These are phyloP conservation scores for Blepharisma stoltei DNA, from an alignment of 73 alveolate genomes.

Conservation along the genomic window DNA sequence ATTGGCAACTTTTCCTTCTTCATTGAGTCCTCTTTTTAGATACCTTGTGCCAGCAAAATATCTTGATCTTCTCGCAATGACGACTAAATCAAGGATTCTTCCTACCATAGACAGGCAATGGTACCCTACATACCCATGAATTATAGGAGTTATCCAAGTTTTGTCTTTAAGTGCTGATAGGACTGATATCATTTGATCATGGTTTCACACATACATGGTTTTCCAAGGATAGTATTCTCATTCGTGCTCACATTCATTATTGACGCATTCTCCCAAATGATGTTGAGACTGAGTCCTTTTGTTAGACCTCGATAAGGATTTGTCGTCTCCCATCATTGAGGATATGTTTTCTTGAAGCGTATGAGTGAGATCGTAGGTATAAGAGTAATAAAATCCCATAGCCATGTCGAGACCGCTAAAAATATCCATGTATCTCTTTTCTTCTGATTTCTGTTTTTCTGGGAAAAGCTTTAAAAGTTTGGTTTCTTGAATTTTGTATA, in stretches of 20 bases:
- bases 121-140: slow-evolving; percentile 81
- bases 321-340: not conserved
- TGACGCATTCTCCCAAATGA: not conserved
- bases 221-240: slow-evolving; percentile 42
- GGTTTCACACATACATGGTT: slow-evolving; percentile 85
- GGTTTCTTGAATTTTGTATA: slow-evolving; percentile 39
- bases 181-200: slow-evolving; percentile 67
- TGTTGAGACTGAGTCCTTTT: slow-evolving; percentile 19
- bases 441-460: slow-evolving; percentile 41
- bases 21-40: slow-evolving; percentile 88
- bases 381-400: slow-evolving; percentile 74
- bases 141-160: slow-evolving; percentile 86
- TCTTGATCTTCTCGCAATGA: slow-evolving; percentile 79
- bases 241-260: not conserved
- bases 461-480: slow-evolving; percentile 40
- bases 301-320: not conserved
- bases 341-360: slow-evolving; percentile 65
- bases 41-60: slow-evolving; percentile 92
- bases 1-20: slow-evolving; percentile 89
- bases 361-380: slow-evolving; percentile 75
- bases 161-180: slow-evolving; percentile 55
- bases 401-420: slow-evolving; percentile 57
- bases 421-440: slow-evolving; percentile 50
- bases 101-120: slow-evolving; percentile 49
- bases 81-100: slow-evolving; percentile 45